Evolutionary conservation across 2,329 filamentous ascomycete genomes (phyloP), one percentile per base, ranked within the genome.

Genomic region (Colletotrichum trifolii): DNA sequence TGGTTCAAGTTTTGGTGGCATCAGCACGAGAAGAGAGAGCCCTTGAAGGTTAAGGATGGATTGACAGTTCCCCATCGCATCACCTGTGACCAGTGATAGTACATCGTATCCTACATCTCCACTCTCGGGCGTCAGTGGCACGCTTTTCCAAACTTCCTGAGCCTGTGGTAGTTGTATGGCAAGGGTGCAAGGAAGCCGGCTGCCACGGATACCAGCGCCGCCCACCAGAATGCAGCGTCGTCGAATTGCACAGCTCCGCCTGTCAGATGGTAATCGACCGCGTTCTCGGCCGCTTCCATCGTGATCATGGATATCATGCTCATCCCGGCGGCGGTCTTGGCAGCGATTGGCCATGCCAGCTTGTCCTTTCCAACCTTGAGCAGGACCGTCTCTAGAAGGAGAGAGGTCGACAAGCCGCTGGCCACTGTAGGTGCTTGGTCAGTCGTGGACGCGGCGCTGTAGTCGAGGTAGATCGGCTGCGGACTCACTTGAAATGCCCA

Each of bases 291-390:
- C 3, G 77, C 66, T 70, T 87, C 85, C 85, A 88, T 88, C 0
- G 85, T 83, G 2, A 86, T 9, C 85, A 87, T 87, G 0, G 85
- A 87, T 9, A 87, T 81, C 52, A 86, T 73, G 62, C 85, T 87
- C 85, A 87, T 88, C 1, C 85, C 85, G 25, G 82, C 80, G 0
- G 85, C 85, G 0, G 85, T 87, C 48, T 77, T 82, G 3, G 76
- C 78, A 0, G 85, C 85, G 1, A 69, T 70, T 0, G 69, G 60
- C 84, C 83, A 86, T 0, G 81, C 67, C 0, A 87, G 73, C 8
- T 73, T 71, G 57, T 87, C 85, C 2, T 75, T 77, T 1, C 85
- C 85, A 1, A 77, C 68, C 1, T 78, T 78, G 2, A 87, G 79
- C 4, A 87, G 76, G 1, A 80, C 69, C 0, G 85, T 87, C 70